Evolutionary conservation across 768 basidiomycete species (phyloP).

Genomic region (Leccinum imitatum): DNA sequence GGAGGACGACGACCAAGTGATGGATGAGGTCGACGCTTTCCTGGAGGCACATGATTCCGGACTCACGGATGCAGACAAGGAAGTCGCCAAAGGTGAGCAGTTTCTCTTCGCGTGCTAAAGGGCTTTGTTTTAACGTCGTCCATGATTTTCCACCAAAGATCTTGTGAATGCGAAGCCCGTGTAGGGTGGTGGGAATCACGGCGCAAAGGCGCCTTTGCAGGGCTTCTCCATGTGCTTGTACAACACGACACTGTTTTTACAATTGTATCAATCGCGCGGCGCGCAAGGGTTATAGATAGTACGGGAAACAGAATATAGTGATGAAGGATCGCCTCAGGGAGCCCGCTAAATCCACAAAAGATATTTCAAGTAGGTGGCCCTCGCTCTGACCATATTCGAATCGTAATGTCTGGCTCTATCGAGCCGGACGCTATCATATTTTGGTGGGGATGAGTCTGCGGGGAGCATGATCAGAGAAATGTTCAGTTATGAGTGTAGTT

Average conservation of each 20-base stretch:
- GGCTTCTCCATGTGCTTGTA: conserved; percentile 15
- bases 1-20: conserved; percentile 71
- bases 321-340: conserved; percentile 1
- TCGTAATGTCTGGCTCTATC: conserved; percentile 78
- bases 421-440: conserved; percentile 89
- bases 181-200: neutral
- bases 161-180: conserved; percentile 61
- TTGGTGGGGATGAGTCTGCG: conserved; percentile 78
- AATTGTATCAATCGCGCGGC: conserved; percentile 10
- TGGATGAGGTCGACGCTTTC: conserved; percentile 97
- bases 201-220: neutral
- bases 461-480: neutral
- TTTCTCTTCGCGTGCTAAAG: neutral
- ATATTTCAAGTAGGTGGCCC: conserved; percentile 15
- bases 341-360: too few species aligned
- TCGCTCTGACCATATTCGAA: conserved; percentile 79
- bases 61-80: conserved; percentile 74
- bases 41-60: conserved; percentile 91
- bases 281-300: conserved; percentile 4
- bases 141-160: conserved; percentile 38
- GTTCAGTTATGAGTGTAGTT: conserved; percentile 12
- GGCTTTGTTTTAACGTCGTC: neutral
- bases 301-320: conserved; percentile 7
- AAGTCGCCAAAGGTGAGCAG: conserved; percentile 67
- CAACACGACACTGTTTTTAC: conserved; percentile 4